Percentiles rank a stretch among this genome's conserved stretches.
phyloP scores from a whole-genome alignment of 2,329 filamentous ascomycete species.

The Cladorrhinum sp. region DNA sequence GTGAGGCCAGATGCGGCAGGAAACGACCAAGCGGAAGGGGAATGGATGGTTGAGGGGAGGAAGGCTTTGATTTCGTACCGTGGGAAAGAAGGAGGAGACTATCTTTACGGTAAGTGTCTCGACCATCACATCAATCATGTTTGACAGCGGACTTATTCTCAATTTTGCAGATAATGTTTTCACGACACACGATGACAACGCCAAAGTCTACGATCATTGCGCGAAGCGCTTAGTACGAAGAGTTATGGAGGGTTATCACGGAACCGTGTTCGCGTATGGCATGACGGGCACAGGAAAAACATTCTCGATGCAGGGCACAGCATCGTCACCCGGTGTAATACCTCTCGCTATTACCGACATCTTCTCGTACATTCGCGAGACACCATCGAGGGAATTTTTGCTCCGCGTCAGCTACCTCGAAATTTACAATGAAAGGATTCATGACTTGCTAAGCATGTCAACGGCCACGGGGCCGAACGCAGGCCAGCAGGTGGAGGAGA shows the following conservation, averaged over 20 bases:
- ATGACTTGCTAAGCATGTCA: conserved; percentile 82
- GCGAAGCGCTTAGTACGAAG: conserved; percentile 91
- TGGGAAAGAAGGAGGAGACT: conserved; percentile 88
- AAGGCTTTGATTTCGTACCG: conserved; percentile 77
- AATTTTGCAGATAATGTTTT: conserved; percentile 82
- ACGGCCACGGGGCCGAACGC: conserved; percentile 54
- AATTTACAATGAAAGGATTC: conserved; percentile 98
- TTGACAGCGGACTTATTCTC: background rate
- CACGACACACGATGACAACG: conserved; percentile 87
- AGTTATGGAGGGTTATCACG: conserved; percentile 99
- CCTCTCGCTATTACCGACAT: conserved; percentile 97
- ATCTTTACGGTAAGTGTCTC: conserved; percentile 72
- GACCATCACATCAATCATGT: background rate
- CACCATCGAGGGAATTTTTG: conserved; percentile 88
- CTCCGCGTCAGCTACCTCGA: conserved; percentile 96
- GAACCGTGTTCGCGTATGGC: conserved; percentile 96
- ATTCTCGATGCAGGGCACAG: conserved; percentile 98
- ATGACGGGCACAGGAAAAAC: conserved; percentile 99
- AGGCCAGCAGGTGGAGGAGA: conserved; percentile 72
- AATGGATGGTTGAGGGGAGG: conserved; percentile 90
- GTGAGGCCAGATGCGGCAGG: conserved; percentile 77
- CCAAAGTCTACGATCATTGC: conserved; percentile 87
- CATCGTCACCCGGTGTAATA: conserved; percentile 92
- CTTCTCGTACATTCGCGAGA: conserved; percentile 98
- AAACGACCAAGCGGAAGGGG: conserved; percentile 65